Evolutionary conservation across 2,329 filamentous ascomycete species (phyloP), one percentile per base, ranked within the genome.

Genomic region (Raffaelea ambrosiae): DNA sequence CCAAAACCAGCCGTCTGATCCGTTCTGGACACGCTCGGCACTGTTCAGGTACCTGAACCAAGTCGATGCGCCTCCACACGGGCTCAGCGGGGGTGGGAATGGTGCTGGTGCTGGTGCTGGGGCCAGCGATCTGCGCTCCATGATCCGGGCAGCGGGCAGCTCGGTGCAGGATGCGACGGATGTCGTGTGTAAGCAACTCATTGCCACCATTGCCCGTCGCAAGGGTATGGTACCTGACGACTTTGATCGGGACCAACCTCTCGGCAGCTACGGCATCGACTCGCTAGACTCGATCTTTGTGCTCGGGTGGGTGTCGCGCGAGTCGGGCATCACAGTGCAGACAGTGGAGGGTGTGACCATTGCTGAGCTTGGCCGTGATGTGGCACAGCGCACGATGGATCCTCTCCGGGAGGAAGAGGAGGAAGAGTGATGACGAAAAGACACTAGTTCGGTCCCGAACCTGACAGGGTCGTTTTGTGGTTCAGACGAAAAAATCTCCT

Each of bases 21-120:
- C 75, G 1, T 79, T 76, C 58, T 79, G 74, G 74, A 65, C 70
- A 10, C 68, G 66, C 5, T 72, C 71, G 0, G 66, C 72, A 0
- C 61, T 76, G 35, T 78, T 74, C 49, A 60, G 66, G 2, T 65
- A 69, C 46, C 65, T 79, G 40, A 71, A 72, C 50, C 57, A 68
- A 21, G 61, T 77, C 4, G 74, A 78, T 55, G 60, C 72, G 52
- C 67, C 65, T 1, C 52, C 58, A 3, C 41, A 43, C 14, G 49
- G 47, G 3, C 29, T 52, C 21, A 16, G 14, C 16, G 16, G n/a
- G 5, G 22, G 40, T 10, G 10, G 4, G 14, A 26, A 26, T 11
- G 16, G 41, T 16, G 11, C 9, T 8, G 23, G 38, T 19, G 5
- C 9, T 39, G 41, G 13, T 9, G 19, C 21, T 1, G 43, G 45